Evolutionary conservation across 2,329 filamentous ascomycete species (phyloP).

Genomic region (Colletotrichum sp.): DNA sequence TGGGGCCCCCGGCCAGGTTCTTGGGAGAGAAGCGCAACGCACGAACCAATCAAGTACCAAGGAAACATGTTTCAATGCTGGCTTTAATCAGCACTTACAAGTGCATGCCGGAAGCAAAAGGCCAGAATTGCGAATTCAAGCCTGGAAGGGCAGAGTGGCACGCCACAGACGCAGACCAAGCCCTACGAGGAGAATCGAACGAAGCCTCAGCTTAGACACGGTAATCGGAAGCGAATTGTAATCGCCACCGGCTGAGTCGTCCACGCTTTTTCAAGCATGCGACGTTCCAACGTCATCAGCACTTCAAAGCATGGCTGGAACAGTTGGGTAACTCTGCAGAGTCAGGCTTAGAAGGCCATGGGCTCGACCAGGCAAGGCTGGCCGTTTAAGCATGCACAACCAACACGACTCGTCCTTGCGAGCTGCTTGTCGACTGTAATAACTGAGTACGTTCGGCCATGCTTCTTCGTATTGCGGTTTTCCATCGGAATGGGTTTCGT

Average conservation of each 20-base stretch:
- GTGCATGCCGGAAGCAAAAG: not conserved
- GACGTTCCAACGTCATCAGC: not conserved
- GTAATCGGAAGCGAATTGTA: not conserved
- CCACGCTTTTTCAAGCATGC: not conserved
- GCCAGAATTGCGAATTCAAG: not conserved
- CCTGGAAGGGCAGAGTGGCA: not conserved
- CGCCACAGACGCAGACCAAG: conserved; percentile 2
- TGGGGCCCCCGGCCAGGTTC: not conserved
- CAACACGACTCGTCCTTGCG: not conserved
- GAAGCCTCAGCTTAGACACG: not conserved
- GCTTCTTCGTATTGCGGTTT: not conserved
- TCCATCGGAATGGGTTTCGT: not conserved
- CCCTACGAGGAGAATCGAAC: not conserved
- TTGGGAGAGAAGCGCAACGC: not conserved
- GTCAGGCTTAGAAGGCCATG: not conserved
- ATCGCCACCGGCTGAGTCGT: not conserved
- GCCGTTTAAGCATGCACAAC: not conserved
- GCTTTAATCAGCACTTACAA: not conserved
- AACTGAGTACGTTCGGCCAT: not conserved
- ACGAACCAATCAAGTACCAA: not conserved
- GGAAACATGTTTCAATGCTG: not conserved
- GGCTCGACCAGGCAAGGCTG: not conserved
- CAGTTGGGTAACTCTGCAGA: not conserved
- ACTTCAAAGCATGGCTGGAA: not conserved
- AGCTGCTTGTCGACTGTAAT: not conserved